phyloP scores from a whole-genome alignment of 768 basidiomycete species.

The Rhodosporidiobolus sp. region DNA sequence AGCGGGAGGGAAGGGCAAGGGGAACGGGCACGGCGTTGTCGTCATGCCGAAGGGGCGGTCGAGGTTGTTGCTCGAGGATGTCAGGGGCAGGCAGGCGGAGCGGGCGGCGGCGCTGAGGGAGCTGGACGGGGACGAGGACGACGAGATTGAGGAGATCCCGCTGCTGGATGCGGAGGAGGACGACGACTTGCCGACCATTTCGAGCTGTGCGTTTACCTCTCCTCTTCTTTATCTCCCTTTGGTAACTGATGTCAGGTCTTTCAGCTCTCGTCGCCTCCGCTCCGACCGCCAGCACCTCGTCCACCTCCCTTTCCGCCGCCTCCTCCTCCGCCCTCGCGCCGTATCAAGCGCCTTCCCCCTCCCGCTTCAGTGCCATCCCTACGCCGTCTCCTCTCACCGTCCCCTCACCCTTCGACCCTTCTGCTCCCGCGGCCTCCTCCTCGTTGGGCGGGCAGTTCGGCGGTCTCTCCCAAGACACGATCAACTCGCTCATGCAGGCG shows the following conservation, averaged over 20 bases:
- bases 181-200: conserved; percentile 29
- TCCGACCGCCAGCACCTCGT: neutral
- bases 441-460: no score
- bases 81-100: conserved; percentile 50
- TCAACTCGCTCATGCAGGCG: conserved; percentile 22
- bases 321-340: neutral
- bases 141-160: conserved; percentile 43
- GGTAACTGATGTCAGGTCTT: neutral
- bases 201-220: conserved; percentile 25
- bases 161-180: conserved; percentile 4
- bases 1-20: neutral
- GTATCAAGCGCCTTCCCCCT: neutral
- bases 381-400: conserved; percentile 6
- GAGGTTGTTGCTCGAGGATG: conserved; percentile 51
- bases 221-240: neutral
- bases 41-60: conserved; percentile 35
- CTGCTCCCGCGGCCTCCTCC: no score
- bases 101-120: conserved; percentile 18
- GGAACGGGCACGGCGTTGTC: conserved; percentile 9
- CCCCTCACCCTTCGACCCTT: neutral
- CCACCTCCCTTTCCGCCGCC: neutral
- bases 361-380: conserved; percentile 29
- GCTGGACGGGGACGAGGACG: conserved; percentile 44
- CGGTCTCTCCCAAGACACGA: conserved; percentile 19
- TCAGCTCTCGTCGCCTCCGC: conserved; percentile 3